Evolutionary conservation across 1,284 basidiomycete species (phyloP).

Genomic region (Fomitopsis pinicola): DNA sequence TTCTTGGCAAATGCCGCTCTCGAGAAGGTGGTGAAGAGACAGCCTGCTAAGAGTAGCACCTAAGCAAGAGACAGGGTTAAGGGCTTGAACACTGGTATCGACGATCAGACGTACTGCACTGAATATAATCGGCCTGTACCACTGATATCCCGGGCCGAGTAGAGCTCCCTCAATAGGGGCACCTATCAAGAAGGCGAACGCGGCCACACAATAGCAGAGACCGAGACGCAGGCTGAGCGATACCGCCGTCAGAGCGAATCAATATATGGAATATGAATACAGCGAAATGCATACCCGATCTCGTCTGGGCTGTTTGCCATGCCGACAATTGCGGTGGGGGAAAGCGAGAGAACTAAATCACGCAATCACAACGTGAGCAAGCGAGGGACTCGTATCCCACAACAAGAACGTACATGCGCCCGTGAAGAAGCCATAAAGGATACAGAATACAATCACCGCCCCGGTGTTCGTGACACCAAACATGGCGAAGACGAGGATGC

Average conservation of each 20-base stretch:
- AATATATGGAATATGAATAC: background rate
- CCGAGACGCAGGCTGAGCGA: constrained; percentile 1
- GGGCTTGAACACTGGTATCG: too few relatives aligned
- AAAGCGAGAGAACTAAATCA: background rate
- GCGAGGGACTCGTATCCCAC: background rate
- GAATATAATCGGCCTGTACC: constrained; percentile 6
- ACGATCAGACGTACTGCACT: background rate
- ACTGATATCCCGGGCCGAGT: background rate
- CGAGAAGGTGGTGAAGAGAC: too few relatives aligned
- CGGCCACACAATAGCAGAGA: background rate
- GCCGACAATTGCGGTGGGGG: background rate
- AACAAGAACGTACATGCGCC: constrained; percentile 15
- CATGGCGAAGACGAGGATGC: constrained; percentile 17
- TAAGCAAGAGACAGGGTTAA: too few relatives aligned
- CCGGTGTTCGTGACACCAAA: constrained; percentile 14
- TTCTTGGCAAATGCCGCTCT: too few relatives aligned
- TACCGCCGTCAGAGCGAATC: background rate
- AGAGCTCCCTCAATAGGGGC: constrained; percentile 7
- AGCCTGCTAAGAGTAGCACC: too few relatives aligned
- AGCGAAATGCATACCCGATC: background rate
- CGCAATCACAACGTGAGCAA: constrained; percentile 2
- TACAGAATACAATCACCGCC: constrained; percentile 16
- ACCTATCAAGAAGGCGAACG: constrained; percentile 3
- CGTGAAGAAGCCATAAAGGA: constrained; percentile 24
- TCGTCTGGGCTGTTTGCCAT: background rate